Evolutionary conservation across 176 grass and related monocot genomes (phyloP), one percentile per base, ranked within the genome.

Genomic region (Aegilops sharonensis): DNA sequence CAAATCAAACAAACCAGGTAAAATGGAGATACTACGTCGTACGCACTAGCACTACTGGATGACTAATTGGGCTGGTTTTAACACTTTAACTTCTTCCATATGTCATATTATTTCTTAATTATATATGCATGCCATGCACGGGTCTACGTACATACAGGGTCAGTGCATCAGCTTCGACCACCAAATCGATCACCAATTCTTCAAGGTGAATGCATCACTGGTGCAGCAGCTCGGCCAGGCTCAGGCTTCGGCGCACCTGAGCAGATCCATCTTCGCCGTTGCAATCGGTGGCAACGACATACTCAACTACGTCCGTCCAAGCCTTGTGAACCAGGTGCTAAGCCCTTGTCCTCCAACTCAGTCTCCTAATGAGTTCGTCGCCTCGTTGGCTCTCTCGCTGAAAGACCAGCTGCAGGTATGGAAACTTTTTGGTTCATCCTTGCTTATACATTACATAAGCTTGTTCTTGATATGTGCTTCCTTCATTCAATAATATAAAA

Each of bases 251-350:
- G 25, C n/a, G 9, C 94, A 92, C 74, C 76, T 97, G 10, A 82
- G 85, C 56, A 78, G 47, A 39, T 97, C 94, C 43, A 70, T 97
- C 37, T 97, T 97, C 45, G 57, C 25, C n/a, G 64, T 97, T 37
- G 77, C 89, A 14, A 90, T 97, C 31, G 90, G 94, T 25, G 88
- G 94, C 85, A 97, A 97, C 65, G 94, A 94, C 47, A 88, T 97
- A 3, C 31, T 94, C 14, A 70, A 77, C 36, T 84, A 85, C 64
- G 83, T 81, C 7, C 78, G 47, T 42, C 75, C 77, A 8, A 42
- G 64, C 62, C 50, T 77, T 0, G 4, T 57, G 75, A 74, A 45
- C 43, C 78, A 85, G 23, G n/a, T 85, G 68, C 40, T 35, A 34
- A 59, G 0, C 23, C 56, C 56, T 21, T 50, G 75, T 29, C 37